phyloP scores from a whole-genome alignment of 1,284 basidiomycete species.

The Lignosus rhinocerotis region DNA sequence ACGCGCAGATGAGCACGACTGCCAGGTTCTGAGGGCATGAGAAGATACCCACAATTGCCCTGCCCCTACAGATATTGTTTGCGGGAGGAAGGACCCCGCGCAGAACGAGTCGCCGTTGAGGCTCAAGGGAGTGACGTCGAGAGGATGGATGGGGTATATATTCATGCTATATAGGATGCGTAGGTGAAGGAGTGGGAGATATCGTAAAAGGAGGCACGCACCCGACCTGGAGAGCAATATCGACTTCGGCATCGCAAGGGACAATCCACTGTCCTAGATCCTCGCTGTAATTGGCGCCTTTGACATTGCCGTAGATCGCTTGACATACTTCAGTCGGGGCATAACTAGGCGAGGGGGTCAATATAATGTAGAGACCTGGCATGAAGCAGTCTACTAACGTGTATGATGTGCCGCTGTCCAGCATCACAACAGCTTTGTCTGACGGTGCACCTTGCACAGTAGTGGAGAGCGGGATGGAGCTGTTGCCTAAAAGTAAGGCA shows the following conservation, averaged over 20 bases:
- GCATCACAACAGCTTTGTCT: slow-evolving; percentile 67
- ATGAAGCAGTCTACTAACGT: slow-evolving; percentile 50
- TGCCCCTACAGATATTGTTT: slow-evolving; percentile 50
- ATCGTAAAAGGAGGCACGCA: slow-evolving; percentile 36
- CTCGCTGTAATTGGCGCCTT: slow-evolving; percentile 57
- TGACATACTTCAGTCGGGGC: slow-evolving; percentile 59
- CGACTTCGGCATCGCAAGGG: slow-evolving; percentile 69
- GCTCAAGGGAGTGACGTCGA: slow-evolving; percentile 61
- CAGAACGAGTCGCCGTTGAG: slow-evolving; percentile 50
- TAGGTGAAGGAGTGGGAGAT: neutral
- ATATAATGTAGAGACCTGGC: neutral
- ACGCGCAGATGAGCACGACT: neutral
- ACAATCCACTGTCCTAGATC: slow-evolving; percentile 61
- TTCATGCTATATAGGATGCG: slow-evolving; percentile 46
- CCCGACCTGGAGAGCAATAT: slow-evolving; percentile 76
- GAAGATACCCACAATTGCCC: slow-evolving; percentile 59
- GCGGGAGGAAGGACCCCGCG: slow-evolving; percentile 73
- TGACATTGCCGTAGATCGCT: slow-evolving; percentile 63
- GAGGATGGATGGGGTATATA: slow-evolving; percentile 72
- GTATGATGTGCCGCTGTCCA: slow-evolving; percentile 79
- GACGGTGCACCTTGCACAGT: slow-evolving; percentile 56
- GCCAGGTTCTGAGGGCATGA: neutral
- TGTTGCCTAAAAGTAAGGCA: slow-evolving; percentile 57
- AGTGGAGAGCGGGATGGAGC: slow-evolving; percentile 52
- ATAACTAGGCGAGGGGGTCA: slow-evolving; percentile 46